Base-by-base conservation (phyloP, 495 filamentous ascomycete genomes). In the Talaromyces thailandensis region DNA sequence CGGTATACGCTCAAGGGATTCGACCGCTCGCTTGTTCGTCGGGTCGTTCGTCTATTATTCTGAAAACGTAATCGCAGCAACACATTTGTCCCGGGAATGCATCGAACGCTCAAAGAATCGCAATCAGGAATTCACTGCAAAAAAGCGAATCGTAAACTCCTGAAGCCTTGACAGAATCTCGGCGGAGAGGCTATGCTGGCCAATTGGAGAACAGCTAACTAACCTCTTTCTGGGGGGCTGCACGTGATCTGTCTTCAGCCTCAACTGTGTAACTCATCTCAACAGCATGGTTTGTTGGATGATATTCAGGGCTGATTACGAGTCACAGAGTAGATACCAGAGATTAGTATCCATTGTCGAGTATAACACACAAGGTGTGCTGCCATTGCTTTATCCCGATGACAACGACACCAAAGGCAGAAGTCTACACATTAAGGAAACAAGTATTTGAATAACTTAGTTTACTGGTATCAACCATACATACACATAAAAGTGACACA, bases 401-500 rank as follows among this genome's bases (percentile, higher is more conserved):
- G 29, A 31, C 2, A 31, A 4, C 3, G 29, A 4, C 8, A 31
- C 29, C 8, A 31, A 4, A 7, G 29, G 29, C 29, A 31, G 29
- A 31, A 31, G 9, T 35, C 31, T 35, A 35, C 31, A 12, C 31
- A 35, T 25, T 14, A 24, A 55, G 12, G 51, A 55, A 26, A n/a
- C n/a, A 26, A 55, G 28, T 53, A n/a, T 56, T 56, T 2, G 29
- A 57, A 35, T 0, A 57, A 35, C 2, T 52, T 28, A 52, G 52
- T 37, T 61, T 51, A 61, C 45, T 24, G 45, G 59, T 61, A 61
- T 61, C 52, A 52, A 61, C 37, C 59, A 61, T 61, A 61, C 59
- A 61, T 61, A 52, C 59, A 61, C 43, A 61, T 61, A 52, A 61
- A 61, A 51, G 59, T 31, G 14, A 61, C 59, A 61, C 59, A 57